These are phyloP conservation scores for Pulveroboletus frians DNA, from an alignment of 768 basidiomycete genomes.

Conservation along the genomic window DNA sequence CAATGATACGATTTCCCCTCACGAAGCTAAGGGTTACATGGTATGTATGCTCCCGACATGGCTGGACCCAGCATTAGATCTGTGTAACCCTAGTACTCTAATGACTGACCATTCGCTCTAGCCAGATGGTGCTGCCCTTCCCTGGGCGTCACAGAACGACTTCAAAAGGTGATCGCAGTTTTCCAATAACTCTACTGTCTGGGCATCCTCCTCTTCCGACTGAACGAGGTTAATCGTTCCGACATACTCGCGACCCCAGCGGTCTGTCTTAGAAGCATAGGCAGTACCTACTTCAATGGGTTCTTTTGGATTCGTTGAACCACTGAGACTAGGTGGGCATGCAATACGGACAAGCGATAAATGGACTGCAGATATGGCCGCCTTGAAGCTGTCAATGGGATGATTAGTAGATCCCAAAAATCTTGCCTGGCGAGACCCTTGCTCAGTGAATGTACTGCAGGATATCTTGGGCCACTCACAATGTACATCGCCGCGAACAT, in stretches of 20 bases:
- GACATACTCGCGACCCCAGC: conserved; percentile 52
- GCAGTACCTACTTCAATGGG: conserved; percentile 29
- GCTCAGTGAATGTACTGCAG: conserved; percentile 1
- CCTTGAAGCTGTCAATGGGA: conserved; percentile 55
- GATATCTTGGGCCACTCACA: conserved; percentile 37
- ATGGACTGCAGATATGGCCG: conserved; percentile 63
- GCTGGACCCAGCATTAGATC: conserved; percentile 3
- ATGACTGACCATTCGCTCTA: background rate
- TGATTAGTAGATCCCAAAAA: conserved; percentile 63
- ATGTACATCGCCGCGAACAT: conserved; percentile 60
- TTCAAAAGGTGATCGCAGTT: conserved; percentile 54
- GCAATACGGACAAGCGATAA: conserved; percentile 55
- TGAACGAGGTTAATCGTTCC: conserved; percentile 43
- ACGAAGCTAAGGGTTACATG: background rate
- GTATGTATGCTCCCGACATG: background rate
- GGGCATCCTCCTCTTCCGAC: conserved; percentile 46
- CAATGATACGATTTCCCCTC: background rate
- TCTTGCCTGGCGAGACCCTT: conserved; percentile 48
- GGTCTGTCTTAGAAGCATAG: conserved; percentile 52
- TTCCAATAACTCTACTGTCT: conserved; percentile 44
- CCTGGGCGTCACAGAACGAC: conserved; percentile 30
- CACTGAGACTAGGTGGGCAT: conserved; percentile 38
- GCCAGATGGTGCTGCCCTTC: conserved; percentile 20
- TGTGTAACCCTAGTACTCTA: background rate
- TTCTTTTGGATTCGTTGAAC: conserved; percentile 9